Base-by-base conservation (phyloP, 2,329 filamentous ascomycete genomes). In the Sporothrix schenckii region DNA sequence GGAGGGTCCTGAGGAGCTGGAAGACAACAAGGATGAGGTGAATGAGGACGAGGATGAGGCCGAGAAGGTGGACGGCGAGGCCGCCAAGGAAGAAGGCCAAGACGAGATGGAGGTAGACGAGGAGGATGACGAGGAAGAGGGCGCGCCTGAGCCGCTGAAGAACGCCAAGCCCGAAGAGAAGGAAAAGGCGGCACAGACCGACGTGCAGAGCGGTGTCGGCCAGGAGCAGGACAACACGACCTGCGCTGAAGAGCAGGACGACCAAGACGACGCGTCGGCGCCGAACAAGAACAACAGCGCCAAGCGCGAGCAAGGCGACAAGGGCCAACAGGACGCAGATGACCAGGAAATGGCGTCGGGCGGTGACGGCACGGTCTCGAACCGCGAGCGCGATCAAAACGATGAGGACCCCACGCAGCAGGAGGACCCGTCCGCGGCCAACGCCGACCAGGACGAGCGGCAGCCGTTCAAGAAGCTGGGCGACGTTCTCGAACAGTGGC, bases 401-500 rank as follows among this genome's bases (percentile, higher is more conserved):
- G 82, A 87, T 27, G 77, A 80, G n/a, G 78, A 81, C 49, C 79
- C 81, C 3, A 80, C 83, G 44, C 77, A 80, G 13, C 41, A 70
- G 16, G 47, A 68, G 2, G 50, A 82, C 19, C 49, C 66, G 56
- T 81, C 85, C 68, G 80, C 80, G 9, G 77, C 80, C 39, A 78
- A 80, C 13, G 79, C 81, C 13, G 63, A 70, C 21, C 44, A 72
- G 53, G 24, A 53, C 14, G 80, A 80, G 52, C 82, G 83, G 60
- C 88, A 95, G 74, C 92, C 93, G 0, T 97, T 97, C 85, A 95
- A 95, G 81, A 96, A 97, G 77, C 87, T 99, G 41, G 95, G 95
- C 27, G 93, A 99, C 81, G 91, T 93, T 6, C 84, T 99, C 44
- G 94, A 98, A 79, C 88, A 91, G 75, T 99, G 94, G 92, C 94